Evolutionary conservation across 2,329 filamentous ascomycete genomes (phyloP).

Genomic region (Colletotrichum sp.): DNA sequence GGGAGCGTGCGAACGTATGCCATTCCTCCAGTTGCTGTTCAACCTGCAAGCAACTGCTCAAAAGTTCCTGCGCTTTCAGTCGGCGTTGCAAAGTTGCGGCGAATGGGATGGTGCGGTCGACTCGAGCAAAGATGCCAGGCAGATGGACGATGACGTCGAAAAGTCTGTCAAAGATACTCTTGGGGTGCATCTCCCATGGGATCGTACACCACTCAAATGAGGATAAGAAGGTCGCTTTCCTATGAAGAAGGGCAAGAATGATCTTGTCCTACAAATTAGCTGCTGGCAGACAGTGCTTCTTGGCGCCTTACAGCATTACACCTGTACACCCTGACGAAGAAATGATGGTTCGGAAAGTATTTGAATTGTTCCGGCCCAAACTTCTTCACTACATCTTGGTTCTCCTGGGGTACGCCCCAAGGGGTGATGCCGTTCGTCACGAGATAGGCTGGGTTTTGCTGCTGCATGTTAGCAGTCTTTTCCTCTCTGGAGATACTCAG

Average conservation of each 20-base stretch:
- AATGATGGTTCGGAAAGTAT: slow-evolving; percentile 61
- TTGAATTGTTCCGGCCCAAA: slow-evolving; percentile 52
- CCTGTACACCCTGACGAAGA: slow-evolving; percentile 61
- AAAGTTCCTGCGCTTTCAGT: slow-evolving; percentile 51
- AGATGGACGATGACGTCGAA: slow-evolving; percentile 56
- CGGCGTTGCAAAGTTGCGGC: slow-evolving; percentile 46
- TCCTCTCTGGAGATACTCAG: neutral
- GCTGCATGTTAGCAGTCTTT: neutral
- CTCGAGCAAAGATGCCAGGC: slow-evolving; percentile 50
- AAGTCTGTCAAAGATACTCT: slow-evolving; percentile 55
- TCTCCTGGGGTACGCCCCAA: slow-evolving; percentile 41
- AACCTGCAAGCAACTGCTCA: slow-evolving; percentile 51
- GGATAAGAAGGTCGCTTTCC: slow-evolving; percentile 56
- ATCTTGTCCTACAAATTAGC: slow-evolving; percentile 35
- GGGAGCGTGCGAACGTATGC: slow-evolving; percentile 38
- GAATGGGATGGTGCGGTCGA: slow-evolving; percentile 45
- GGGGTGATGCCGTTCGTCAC: slow-evolving; percentile 34
- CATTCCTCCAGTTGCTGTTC: slow-evolving; percentile 55
- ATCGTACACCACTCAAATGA: slow-evolving; percentile 54
- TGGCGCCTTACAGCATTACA: slow-evolving; percentile 52
- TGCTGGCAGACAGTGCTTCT: neutral
- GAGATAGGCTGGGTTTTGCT: slow-evolving; percentile 51
- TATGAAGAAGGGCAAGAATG: slow-evolving; percentile 52
- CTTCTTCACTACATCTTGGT: slow-evolving; percentile 40
- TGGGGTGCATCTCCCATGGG: slow-evolving; percentile 58